phyloP scores from a whole-genome alignment of 2,329 filamentous ascomycete genomes.

The Magnaporthiopsis incrustans region DNA sequence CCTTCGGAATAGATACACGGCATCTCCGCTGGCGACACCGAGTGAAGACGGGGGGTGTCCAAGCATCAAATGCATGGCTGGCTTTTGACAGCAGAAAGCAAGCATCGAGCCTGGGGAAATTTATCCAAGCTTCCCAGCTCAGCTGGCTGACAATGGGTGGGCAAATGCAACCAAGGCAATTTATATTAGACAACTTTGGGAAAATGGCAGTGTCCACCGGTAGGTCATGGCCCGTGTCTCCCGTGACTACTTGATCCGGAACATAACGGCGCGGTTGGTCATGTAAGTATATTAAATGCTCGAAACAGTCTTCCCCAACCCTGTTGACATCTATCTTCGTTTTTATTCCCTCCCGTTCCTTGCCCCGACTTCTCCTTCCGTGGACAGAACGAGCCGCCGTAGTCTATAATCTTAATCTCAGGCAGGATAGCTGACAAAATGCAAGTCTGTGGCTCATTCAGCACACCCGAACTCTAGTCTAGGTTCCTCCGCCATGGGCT shows the following conservation, averaged over 20 bases:
- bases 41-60: not conserved
- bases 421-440: too few relatives aligned
- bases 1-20: too few relatives aligned
- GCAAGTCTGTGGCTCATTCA: too few relatives aligned
- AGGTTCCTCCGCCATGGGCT: too few relatives aligned
- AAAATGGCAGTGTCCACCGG: not conserved
- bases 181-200: not conserved
- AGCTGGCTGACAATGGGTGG: not conserved
- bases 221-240: not conserved
- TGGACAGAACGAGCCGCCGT: not conserved
- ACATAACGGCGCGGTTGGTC: not conserved
- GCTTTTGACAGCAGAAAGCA: not conserved
- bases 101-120: not conserved
- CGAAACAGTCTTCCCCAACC: not conserved
- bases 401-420: too few relatives aligned
- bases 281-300: not conserved
- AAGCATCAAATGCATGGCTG: not conserved
- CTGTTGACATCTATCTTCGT: not conserved
- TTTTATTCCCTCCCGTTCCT: not conserved
- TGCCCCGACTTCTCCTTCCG: not conserved
- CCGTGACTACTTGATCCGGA: not conserved
- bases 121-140: not conserved
- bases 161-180: not conserved
- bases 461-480: too few relatives aligned
- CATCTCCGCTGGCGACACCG: too few relatives aligned